Percentiles rank a stretch among this genome's conserved stretches.
Evolutionary conservation across 345 rosid species (phyloP).

Genomic region (Eucalyptus globulus): DNA sequence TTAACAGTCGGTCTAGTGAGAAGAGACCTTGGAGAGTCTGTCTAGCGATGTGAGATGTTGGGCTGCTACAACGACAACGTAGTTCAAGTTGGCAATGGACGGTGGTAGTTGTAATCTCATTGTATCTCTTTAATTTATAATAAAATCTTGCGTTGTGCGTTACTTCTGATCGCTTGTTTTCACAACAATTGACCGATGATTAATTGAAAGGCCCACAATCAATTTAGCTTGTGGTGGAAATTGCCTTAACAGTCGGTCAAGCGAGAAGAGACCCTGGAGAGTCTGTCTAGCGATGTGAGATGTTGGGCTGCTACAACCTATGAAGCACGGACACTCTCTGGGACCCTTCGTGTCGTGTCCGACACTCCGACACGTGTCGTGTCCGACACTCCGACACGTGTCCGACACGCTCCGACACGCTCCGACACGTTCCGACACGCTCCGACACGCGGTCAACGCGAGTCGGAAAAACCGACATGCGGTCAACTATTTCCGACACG

Average conservation of each 20-base stretch:
- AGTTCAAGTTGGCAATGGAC: not conserved
- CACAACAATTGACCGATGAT: not conserved
- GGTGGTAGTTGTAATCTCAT: not conserved
- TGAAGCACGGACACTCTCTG: no score
- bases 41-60: not conserved
- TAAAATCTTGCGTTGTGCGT: not conserved
- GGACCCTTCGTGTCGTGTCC: no score
- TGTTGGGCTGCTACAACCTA: not conserved
- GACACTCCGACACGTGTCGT: no score
- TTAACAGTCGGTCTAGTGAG: not conserved
- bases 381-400: no score
- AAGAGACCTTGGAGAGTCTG: not conserved
- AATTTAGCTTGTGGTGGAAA: not conserved
- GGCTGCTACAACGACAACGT: not conserved
- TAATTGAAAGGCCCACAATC: not conserved
- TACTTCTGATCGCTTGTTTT: not conserved
- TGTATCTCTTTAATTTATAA: not conserved
- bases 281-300: not conserved
- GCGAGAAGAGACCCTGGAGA: not conserved
- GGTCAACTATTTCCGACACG: no score
- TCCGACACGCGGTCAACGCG: no score
- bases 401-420: no score
- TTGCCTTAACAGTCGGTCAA: not conserved
- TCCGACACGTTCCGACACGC: no score
- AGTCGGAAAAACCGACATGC: no score